Conservation (phyloP, 345 rosid species). For the Salix arbutifolia region DNA sequence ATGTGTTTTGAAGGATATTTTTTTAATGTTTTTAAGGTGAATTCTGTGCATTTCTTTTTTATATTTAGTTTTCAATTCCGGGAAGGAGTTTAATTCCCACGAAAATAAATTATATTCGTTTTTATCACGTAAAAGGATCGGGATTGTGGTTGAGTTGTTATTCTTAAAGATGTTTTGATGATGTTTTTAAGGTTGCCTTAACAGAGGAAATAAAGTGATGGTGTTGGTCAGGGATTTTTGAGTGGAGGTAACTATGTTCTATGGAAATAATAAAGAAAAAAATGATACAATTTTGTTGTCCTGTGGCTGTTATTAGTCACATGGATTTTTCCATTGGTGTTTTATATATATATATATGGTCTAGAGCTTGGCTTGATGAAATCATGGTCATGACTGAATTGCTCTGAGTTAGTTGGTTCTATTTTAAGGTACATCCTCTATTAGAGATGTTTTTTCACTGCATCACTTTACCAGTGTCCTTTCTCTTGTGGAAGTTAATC, state of each 20-base stretch:
- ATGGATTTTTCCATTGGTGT: neutral
- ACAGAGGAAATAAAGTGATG: neutral
- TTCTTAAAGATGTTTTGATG: neutral
- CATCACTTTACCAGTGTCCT: neutral
- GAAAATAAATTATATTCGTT: neutral
- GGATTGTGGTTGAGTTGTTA: neutral
- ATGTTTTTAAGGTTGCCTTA: neutral
- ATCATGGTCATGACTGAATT: neutral
- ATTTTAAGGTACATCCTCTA: neutral
- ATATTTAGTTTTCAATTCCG: neutral
- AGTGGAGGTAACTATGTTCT: neutral
- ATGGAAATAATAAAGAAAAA: neutral
- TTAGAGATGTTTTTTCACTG: neutral
- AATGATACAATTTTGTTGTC: neutral
- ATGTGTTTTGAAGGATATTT: neutral
- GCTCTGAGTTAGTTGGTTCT: neutral
- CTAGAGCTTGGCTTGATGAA: neutral
- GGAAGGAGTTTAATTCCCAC: neutral
- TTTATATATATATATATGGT: neutral
- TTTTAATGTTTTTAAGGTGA: neutral
- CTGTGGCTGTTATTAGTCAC: neutral
- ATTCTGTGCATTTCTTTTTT: neutral
- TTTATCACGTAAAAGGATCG: neutral
- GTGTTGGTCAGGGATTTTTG: neutral
- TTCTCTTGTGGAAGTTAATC: neutral